Base-by-base conservation (phyloP, 495 filamentous ascomycete genomes). In the Penicillium mononematosum region DNA sequence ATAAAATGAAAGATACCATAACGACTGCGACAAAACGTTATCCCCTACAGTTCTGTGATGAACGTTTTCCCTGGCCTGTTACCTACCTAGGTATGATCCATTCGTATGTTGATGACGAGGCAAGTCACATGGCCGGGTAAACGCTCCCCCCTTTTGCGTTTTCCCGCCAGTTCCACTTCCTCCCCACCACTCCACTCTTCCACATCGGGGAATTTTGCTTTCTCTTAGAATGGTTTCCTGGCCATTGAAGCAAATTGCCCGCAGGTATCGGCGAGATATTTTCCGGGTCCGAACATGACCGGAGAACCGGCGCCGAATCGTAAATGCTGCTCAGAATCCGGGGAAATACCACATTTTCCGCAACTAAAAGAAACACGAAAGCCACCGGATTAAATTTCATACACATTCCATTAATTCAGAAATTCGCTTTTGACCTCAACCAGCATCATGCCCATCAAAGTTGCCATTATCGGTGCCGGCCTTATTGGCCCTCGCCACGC, bases 401-500 rank as follows among this genome's bases (percentile, higher is more conserved):
- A 19, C 10, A 3, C 5, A 31, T 47, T 31, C 9, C 4, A 19
- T 20, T 1, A 25, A 16, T 25, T 12, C 6, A 19, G 41, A n/a
- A 51, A 16, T 19, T 12, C 16, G n/a, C 27, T 24, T 14, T 41
- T 17, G 3, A 2, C 11, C 10, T 4, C 14, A 29, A 5, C 31
- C 25, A 38, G 6, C 51, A n/a, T 24, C 12, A 71, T 70, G 65
- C 44, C 69, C 32, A 14, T 70, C 51, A 75, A 73, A 58, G 67
- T 85, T 36, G 78, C 78, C 36, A 66, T 86, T 44, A 67, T 85
- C 53, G 82, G 83, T 50, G 74, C 75, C 41, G 83, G 82, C n/a
- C 70, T 79, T 17, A 85, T 86, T 47, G 83, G 83, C 16, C 79
- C 79, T 36, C 77, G 82, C 17, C 82, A 85, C 59, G 80, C 80